Base-by-base conservation (phyloP, 768 basidiomycete genomes). In the Lactarius hatsudake region DNA sequence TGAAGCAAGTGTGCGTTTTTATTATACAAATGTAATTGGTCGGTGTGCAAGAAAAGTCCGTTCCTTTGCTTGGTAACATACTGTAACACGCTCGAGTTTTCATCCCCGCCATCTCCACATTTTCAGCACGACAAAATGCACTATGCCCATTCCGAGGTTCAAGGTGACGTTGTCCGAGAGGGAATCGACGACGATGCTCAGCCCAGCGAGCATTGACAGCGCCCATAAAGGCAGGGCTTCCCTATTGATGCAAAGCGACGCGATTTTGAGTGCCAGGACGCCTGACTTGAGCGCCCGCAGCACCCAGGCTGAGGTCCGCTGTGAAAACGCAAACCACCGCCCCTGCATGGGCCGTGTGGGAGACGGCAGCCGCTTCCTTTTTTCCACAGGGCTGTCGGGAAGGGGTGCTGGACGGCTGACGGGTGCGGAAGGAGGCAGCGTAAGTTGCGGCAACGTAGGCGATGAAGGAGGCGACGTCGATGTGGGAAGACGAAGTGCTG, bases 181-280 rank as follows among this genome's bases (percentile, higher is more conserved):
- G 15, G 81, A 82, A 74, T 86, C 85, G 26, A 76, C 85, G 34
- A 75, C 64, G 32, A 84, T 71, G 2, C 82, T 82, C 1, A 81
- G 76, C 1, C 72, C 68, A 9, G 78, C 73, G 45, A 81, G 72
- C 17, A 72, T 62, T 0, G 65, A 74, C 61, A 76, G 56, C 5
- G 77, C 60, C 32, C 74, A 62, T 2, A 74, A 71, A 43, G 75
- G 75, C 8, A 73, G 60, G 15, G 63, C 72, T 0, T 67, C 57
- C 13, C 61, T 64, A 20, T 68, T 42, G 51, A 70, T 64, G 67
- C 77, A 80, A 40, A 77, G 53, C 3, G 71, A 71, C 3, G 76
- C 63, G 15, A 61, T 38, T 18, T 73, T 71, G 70, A 72, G 75
- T 28, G 53, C 67, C 17, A 69, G 71, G 18, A 66, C 63, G 26